Conservation (phyloP, 805 yeast genomes). For the Candida germanica region DNA sequence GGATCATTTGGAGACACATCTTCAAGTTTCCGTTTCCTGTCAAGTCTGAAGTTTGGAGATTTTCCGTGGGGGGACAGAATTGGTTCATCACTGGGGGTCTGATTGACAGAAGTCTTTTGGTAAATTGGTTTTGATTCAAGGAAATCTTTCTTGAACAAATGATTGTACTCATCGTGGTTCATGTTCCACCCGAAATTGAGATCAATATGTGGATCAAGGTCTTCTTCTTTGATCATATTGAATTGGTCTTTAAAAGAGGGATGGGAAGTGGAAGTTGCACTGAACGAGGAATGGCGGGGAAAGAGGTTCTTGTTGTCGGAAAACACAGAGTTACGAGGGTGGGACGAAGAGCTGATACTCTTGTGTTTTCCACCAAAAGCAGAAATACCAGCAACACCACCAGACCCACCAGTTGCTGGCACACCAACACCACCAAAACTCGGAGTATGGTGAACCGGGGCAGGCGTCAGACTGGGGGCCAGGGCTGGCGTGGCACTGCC, state of each 20-base stretch:
- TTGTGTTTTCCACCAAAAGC: too few relatives aligned
- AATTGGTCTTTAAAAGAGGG: constrained; percentile 47
- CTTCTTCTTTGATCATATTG: constrained; percentile 19
- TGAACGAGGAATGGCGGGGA: constrained; percentile 13
- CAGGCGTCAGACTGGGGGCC: too few relatives aligned
- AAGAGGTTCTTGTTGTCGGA: constrained; percentile 9
- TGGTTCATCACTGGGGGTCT: constrained; percentile 5
- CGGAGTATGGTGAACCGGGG: too few relatives aligned
- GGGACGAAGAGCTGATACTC: constrained; percentile 2
- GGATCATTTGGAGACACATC: constrained; percentile 9
- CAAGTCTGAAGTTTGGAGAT: constrained; percentile 3
- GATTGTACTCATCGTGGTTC: neutral
- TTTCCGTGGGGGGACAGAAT: constrained; percentile 4
- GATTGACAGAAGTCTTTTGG: neutral
- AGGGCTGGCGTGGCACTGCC: constrained; percentile 1
- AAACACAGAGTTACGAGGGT: constrained; percentile 1
- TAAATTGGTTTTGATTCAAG: constrained; percentile 2
- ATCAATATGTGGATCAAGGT: constrained; percentile 63
- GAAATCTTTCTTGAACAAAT: constrained; percentile 8
- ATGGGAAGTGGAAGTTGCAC: constrained; percentile 40
- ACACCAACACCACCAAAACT: too few relatives aligned
- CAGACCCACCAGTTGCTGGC: too few relatives aligned
- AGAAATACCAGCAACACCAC: too few relatives aligned
- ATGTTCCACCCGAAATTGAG: constrained; percentile 21
- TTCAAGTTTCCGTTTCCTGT: constrained; percentile 9